Evolutionary conservation across 208 protist genomes (phyloP), one percentile per base, ranked within the genome.

Genomic region (Crithidia thermophila): DNA sequence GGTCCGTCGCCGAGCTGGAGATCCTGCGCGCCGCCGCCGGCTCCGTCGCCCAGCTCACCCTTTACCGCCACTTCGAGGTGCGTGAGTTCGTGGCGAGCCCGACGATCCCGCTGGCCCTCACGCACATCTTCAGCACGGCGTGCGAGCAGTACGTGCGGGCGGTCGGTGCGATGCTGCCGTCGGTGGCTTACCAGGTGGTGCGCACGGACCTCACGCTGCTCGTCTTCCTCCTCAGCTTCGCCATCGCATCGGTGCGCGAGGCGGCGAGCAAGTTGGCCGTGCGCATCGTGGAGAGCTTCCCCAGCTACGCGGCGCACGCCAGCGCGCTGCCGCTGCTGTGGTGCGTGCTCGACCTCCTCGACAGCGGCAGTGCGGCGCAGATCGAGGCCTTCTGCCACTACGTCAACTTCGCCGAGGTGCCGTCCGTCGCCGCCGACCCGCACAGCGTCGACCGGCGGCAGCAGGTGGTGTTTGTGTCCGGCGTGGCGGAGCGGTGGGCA

Each of bases 21-120:
- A 72, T 93, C 43, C 71, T 95, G 50, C 87, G 87, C 10, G 87
- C 83, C 1, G 81, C 86, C 0, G 77, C 83, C 27, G 82, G 87
- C 30, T 87, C 82, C 9, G 87, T 95, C 51, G 81, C 85, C 10
- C 84, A 90, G 43, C 71, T 95, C 16, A 83, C 87, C 20, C 74
- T 87, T 14, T 93, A 93, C 68, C 77, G 83, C 50, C 81, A 89
- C 46, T 91, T 91, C 69, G 87, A 95, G 62, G 74, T 92, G 31
- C 74, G 86, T 23, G 90, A 93, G 74, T 93, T 92, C 68, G 85
- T 93, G 21, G 86, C 90, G 18, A 87, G 82, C 56, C 71, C 72
- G 6, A 67, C 81, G 11, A 81, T 93, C n/a, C 70, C 67, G 47
- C 59, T 58, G 1, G 75, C 67, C 20, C 55, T 93, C 20, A 42